These are phyloP conservation scores for Erucastrum elatum DNA, from an alignment of 345 rosid species.

Conservation along the genomic window DNA sequence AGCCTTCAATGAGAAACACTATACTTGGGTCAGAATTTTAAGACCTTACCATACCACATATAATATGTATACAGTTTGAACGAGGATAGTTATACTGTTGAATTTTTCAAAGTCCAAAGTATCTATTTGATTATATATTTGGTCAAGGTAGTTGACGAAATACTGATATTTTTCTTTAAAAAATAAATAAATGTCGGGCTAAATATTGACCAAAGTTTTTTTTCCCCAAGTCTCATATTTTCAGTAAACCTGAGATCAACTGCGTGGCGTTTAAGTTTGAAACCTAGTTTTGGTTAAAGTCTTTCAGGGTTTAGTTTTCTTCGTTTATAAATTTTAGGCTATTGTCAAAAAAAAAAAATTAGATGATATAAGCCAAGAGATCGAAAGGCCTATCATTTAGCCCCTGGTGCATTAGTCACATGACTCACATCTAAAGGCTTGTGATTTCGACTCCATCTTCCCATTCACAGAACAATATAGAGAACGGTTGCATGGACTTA, in stretches of 20 bases:
- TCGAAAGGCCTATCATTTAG: not conserved
- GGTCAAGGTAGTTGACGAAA: conserved; percentile 17
- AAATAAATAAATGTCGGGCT: not conserved
- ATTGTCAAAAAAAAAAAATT: not conserved
- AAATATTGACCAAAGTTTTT: not conserved
- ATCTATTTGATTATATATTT: not conserved
- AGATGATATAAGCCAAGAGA: not conserved
- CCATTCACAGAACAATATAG: not conserved
- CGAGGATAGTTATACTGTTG: not conserved
- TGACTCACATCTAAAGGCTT: no score
- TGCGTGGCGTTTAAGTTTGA: not conserved
- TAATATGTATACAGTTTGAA: not conserved
- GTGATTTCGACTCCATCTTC: not conserved
- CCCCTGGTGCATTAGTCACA: no score
- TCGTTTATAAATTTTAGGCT: not conserved
- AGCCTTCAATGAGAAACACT: not conserved
- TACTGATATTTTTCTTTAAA: not conserved
- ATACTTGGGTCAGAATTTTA: not conserved
- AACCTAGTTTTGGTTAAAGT: not conserved
- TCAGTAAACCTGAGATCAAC: not conserved
- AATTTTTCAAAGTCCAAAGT: not conserved
- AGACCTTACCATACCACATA: not conserved
- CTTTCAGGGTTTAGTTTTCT: not conserved
- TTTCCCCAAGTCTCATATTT: not conserved
- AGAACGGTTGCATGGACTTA: not conserved